A percentile compares a stretch with the other conserved stretches of the same genome.
phyloP scores from a whole-genome alignment of 1,284 basidiomycete genomes.

The Neolentinus lepideus region DNA sequence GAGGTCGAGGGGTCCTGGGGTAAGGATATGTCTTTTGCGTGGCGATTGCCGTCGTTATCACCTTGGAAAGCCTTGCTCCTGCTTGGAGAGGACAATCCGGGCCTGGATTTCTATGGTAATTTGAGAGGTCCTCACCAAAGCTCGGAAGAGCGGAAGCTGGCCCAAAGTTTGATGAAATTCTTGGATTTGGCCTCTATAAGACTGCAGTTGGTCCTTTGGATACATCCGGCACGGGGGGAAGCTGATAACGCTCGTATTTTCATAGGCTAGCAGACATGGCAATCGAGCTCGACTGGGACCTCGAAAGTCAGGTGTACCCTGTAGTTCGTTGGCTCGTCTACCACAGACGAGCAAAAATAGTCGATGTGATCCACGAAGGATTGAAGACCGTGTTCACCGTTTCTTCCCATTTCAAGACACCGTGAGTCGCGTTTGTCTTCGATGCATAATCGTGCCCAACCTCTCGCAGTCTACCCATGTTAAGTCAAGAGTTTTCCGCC shows the following conservation, averaged over 20 bases:
- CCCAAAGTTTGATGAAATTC: conserved; percentile 62
- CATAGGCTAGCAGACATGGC: conserved; percentile 82
- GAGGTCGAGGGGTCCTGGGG: conserved; percentile 58
- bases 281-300: conserved; percentile 77
- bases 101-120: conserved; percentile 56
- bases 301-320: conserved; percentile 82
- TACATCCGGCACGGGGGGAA: conserved; percentile 1
- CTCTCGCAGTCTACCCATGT: conserved; percentile 42
- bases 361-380: conserved; percentile 79
- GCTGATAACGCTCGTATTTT: neutral
- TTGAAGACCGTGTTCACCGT: conserved; percentile 81
- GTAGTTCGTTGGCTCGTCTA: conserved; percentile 87
- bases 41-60: conserved; percentile 66
- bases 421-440: conserved; percentile 39
- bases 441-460: neutral
- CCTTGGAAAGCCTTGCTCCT: conserved; percentile 92
- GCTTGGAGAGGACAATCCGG: conserved; percentile 47
- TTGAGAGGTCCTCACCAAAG: conserved; percentile 52
- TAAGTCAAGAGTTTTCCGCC: conserved; percentile 59
- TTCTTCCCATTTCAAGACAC: conserved; percentile 56
- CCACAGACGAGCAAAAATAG: conserved; percentile 83
- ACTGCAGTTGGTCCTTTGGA: conserved; percentile 42
- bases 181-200: conserved; percentile 60
- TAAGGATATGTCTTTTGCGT: conserved; percentile 59
- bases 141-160: conserved; percentile 58